Base-by-base conservation (phyloP, 306 rosid species). In the Citrullus amarus region DNA sequence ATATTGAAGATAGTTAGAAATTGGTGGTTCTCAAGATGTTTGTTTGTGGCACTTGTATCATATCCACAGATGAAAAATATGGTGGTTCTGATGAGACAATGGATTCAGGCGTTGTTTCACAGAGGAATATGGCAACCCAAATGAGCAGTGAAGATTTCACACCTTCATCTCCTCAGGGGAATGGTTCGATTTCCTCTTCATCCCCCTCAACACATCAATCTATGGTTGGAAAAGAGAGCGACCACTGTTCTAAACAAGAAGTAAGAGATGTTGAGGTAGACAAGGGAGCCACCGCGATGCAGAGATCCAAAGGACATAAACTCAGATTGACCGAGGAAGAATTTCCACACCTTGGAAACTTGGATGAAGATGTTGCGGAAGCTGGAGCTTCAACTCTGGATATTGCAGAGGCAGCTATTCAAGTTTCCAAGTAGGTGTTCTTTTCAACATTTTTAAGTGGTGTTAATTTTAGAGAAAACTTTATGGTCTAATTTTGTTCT, bases 261-360 rank as follows among this genome's bases (percentile, higher is more conserved):
- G 85, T 92, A 75, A 92, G 88, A 82, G 98, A 92, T 85, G 98
- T 94, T 80, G 79, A 84, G 83, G 91, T 94, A 60, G 98, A 94
- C 60, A 86, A 81, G 83, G 81, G 92, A 20, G 90, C 90, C 69
- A 84, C 86, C 28, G 78, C 82, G 68, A 75, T 63, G 53, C 82
- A 82, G 81, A 79, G 87, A 87, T 82, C 89, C 16, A 86, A 82
- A 81, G 80, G 85, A 57, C 75, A 81, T 53, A 86, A 80, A 43
- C 43, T 74, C 38, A 83, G 82, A 80, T 58, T 73, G 63, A 66
- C 18, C 32, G 79, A 77, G 30, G 80, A 84, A 50, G 63, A 58
- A 41, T 83, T 75, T 0, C 72, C 71, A 18, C 84, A 74, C 63
- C 87, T 75, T 34, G 79, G 68, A 59, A 88, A 85, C 74, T 79